A percentile compares a stretch with the other conserved stretches of the same genome.
Conservation (phyloP, 805 yeast species). For the Teunomyces gatunensis region DNA sequence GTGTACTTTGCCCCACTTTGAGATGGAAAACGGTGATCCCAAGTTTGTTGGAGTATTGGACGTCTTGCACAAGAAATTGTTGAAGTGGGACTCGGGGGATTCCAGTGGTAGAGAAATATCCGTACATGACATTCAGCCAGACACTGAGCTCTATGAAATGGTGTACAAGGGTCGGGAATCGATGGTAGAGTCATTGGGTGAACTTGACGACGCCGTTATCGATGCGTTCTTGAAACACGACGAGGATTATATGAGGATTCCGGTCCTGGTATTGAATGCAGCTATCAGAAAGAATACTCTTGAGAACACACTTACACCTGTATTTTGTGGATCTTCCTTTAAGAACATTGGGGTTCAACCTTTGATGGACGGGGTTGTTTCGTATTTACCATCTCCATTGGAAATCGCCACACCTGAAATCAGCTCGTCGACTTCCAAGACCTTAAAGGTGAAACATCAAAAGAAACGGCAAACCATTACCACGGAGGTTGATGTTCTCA, state of each 20-base stretch:
- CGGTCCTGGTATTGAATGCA: slow-evolving; percentile 48
- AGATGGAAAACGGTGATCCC: slow-evolving; percentile 28
- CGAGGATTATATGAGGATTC: slow-evolving; percentile 69
- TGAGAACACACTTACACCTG: slow-evolving; percentile 61
- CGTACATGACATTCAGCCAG: slow-evolving; percentile 42
- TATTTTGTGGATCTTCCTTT: slow-evolving; percentile 91
- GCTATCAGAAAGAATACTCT: slow-evolving; percentile 69
- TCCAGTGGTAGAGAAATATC: slow-evolving; percentile 50
- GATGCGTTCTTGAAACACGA: slow-evolving; percentile 69
- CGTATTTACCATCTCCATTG: slow-evolving; percentile 78
- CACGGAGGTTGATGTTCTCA: slow-evolving; percentile 22
- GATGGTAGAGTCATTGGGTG: slow-evolving; percentile 79
- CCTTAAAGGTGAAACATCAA: slow-evolving; percentile 14
- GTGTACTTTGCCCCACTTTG: slow-evolving; percentile 76
- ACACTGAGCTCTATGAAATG: slow-evolving; percentile 42
- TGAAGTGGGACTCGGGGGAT: slow-evolving; percentile 48
- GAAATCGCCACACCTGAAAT: slow-evolving; percentile 62
- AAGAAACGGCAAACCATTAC: slow-evolving; percentile 15
- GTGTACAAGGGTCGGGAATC: slow-evolving; percentile 63
- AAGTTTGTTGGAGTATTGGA: slow-evolving; percentile 74
- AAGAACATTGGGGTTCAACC: slow-evolving; percentile 95
- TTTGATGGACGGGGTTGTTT: slow-evolving; percentile 74
- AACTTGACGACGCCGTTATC: slow-evolving; percentile 72
- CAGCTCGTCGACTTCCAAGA: slow-evolving; percentile 17
- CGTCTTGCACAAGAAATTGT: slow-evolving; percentile 58